A percentile compares a stretch with the other conserved stretches of the same genome.
Conservation (phyloP, 495 filamentous ascomycete genomes). For the Glutinoglossum americanum region DNA sequence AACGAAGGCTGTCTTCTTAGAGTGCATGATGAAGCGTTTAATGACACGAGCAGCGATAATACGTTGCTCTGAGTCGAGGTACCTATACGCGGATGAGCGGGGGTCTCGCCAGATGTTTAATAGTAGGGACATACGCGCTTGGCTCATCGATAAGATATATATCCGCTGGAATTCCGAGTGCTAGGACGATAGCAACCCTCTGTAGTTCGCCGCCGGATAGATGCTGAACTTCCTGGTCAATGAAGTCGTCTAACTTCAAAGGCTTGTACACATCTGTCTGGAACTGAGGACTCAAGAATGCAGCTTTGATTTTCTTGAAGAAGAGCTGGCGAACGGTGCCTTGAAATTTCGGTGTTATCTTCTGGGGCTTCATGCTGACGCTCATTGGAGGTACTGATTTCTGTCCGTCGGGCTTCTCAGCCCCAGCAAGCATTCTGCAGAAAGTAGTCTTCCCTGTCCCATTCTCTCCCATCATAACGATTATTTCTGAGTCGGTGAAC, state of each 20-base stretch:
- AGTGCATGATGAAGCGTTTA: constrained; percentile 99
- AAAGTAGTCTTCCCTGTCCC: constrained; percentile 94
- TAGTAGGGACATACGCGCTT: constrained; percentile 27
- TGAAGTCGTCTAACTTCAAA: constrained; percentile 92
- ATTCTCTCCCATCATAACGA: constrained; percentile 99
- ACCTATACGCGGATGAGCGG: constrained; percentile 15
- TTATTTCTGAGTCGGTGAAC: constrained; percentile 94
- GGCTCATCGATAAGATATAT: constrained; percentile 98
- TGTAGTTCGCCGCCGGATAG: constrained; percentile 97
- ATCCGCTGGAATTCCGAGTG: constrained; percentile 86
- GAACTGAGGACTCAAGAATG: constrained; percentile 91
- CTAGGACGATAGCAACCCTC: constrained; percentile 91
- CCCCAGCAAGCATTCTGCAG: constrained; percentile 86
- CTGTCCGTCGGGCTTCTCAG: constrained; percentile 63
- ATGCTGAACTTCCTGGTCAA: constrained; percentile 97
- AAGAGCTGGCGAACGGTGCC: constrained; percentile 88
- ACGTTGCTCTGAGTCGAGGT: constrained; percentile 97
- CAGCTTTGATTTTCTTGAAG: constrained; percentile 92
- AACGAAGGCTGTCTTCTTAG: constrained; percentile 97
- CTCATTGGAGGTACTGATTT: constrained; percentile 72
- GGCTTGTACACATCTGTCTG: constrained; percentile 99
- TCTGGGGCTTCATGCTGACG: constrained; percentile 98
- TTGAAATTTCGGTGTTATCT: constrained; percentile 92
- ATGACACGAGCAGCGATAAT: constrained; percentile 92
- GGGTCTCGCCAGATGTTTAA: background rate